A percentile compares a stretch with the other conserved stretches of the same genome.
phyloP scores from a whole-genome alignment of 2,329 filamentous ascomycete species.

The Ophiostoma triangulosporum region DNA sequence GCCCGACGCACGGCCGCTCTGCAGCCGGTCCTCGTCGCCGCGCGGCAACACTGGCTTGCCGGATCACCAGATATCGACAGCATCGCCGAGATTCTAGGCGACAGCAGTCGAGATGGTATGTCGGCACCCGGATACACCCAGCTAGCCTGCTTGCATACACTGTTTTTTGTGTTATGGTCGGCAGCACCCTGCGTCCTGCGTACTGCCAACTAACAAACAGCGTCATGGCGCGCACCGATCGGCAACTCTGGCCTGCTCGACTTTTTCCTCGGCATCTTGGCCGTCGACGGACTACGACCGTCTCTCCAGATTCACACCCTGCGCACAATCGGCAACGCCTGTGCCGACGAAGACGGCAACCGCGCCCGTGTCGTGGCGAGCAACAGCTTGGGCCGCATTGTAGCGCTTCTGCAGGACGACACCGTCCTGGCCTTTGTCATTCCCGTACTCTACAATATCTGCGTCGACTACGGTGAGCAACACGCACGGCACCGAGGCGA shows the following conservation, averaged over 20 bases:
- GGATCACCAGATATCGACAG: slow-evolving; percentile 20
- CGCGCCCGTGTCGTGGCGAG: slow-evolving; percentile 39
- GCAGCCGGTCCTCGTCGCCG: slow-evolving; percentile 24
- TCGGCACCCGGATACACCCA: no score
- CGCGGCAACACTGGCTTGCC: slow-evolving; percentile 28
- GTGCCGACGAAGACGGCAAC: slow-evolving; percentile 50
- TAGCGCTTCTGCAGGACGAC: slow-evolving; percentile 33
- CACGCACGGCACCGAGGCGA: no score
- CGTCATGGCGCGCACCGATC: slow-evolving; percentile 40
- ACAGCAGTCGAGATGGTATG: slow-evolving; percentile 43
- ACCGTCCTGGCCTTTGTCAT: slow-evolving; percentile 37
- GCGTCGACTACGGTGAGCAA: slow-evolving; percentile 43
- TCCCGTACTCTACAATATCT: slow-evolving; percentile 48
- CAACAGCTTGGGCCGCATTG: slow-evolving; percentile 33
- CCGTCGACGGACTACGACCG: slow-evolving; percentile 20
- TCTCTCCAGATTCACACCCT: slow-evolving; percentile 40
- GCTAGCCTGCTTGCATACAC: no score
- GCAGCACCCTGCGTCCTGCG: no score
- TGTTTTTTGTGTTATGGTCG: no score
- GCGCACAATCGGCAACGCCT: slow-evolving; percentile 47
- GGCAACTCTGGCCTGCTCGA: slow-evolving; percentile 44
- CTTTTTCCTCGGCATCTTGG: slow-evolving; percentile 38
- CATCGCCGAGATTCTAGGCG: slow-evolving; percentile 38
- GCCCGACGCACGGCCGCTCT: slow-evolving; percentile 18
- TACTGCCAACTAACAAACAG: no score